Percentiles rank a stretch among this genome's conserved stretches.
phyloP scores from a whole-genome alignment of 257 asterid species.

The Nicotiana benthamiana region DNA sequence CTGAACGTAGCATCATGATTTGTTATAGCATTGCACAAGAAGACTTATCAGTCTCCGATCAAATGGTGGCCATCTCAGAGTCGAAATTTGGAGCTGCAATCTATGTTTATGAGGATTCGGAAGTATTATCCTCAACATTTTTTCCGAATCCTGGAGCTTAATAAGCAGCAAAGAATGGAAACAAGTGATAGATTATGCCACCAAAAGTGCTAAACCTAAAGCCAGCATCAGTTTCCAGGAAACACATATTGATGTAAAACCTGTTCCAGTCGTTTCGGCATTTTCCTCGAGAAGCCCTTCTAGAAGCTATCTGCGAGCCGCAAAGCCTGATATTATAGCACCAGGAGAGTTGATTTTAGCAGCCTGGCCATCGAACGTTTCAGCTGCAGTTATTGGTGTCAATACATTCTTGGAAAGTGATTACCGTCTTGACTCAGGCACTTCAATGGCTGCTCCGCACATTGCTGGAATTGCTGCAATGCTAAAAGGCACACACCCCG shows the following conservation, averaged over 20 bases:
- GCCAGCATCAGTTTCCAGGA: constrained; percentile 3
- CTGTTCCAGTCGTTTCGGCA: neutral
- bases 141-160: neutral
- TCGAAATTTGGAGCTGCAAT: neutral
- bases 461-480: constrained; percentile 6
- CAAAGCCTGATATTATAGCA: constrained; percentile 2
- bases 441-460: constrained; percentile 5
- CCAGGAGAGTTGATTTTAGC: constrained; percentile 2
- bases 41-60: neutral
- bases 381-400: constrained; percentile 3
- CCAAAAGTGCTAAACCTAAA: neutral
- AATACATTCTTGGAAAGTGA: constrained; percentile 1
- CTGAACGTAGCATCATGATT: neutral
- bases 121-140: neutral
- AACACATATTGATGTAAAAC: neutral
- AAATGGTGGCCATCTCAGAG: constrained; percentile 1
- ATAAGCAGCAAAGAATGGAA: neutral
- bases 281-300: constrained; percentile 4
- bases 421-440: neutral
- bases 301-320: neutral
- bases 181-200: neutral
- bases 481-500: constrained; percentile 2
- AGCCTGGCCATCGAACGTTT: constrained; percentile 2
- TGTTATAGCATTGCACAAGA: neutral
- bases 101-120: neutral